phyloP scores from a whole-genome alignment of 176 grass and related monocot species.

The Chrysopogon serrulatus region DNA sequence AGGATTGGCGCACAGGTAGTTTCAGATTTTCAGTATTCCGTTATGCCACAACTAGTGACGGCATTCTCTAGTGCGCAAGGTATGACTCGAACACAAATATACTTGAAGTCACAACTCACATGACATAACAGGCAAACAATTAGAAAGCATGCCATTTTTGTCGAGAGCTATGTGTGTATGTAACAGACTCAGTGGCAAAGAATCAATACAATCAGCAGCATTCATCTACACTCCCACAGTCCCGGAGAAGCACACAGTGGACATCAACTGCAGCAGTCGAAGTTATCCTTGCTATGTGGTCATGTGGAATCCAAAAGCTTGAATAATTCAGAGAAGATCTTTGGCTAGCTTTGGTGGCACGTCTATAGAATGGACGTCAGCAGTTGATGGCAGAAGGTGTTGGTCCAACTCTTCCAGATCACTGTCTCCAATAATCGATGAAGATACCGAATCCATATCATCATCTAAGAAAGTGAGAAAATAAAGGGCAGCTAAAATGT shows the following conservation, averaged over 20 bases:
- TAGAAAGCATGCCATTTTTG: neutral
- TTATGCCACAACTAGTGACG: neutral
- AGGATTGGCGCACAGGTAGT: neutral
- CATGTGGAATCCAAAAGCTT: neutral
- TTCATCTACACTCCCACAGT: neutral
- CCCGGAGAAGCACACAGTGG: neutral
- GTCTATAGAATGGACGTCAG: slow-evolving; percentile 44
- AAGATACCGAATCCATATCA: slow-evolving; percentile 59
- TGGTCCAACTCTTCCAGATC: slow-evolving; percentile 63
- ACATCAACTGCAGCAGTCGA: neutral
- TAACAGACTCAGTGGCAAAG: slow-evolving; percentile 19
- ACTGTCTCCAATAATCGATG: slow-evolving; percentile 46
- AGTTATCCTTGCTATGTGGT: neutral
- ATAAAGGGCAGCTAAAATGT: slow-evolving; percentile 2
- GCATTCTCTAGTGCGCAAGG: neutral
- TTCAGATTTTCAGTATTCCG: neutral
- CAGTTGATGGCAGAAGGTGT: slow-evolving; percentile 31
- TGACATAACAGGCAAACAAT: neutral
- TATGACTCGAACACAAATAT: neutral
- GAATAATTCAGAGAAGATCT: slow-evolving; percentile 37
- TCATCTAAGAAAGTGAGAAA: slow-evolving; percentile 39
- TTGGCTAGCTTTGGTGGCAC: slow-evolving; percentile 42
- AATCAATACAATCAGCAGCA: slow-evolving; percentile 26
- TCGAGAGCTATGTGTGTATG: neutral
- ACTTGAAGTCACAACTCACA: neutral